Percentiles rank a stretch among this genome's conserved stretches.
Conservation (phyloP, 345 rosid species). For the Rubroshorea leprosula region DNA sequence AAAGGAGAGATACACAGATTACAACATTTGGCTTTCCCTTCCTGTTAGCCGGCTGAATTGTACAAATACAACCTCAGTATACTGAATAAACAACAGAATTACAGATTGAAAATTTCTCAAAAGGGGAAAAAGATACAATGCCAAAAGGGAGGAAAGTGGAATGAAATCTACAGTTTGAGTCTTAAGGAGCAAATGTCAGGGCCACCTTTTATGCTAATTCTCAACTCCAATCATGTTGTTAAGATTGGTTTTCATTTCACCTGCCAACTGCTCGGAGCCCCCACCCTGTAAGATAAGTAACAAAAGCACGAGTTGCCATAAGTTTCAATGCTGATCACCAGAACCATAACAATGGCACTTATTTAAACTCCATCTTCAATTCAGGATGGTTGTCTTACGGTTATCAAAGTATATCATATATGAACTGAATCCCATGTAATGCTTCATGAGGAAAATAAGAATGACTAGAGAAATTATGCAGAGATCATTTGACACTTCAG, state of each 20-base stretch:
- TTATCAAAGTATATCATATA: no score
- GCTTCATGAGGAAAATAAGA: no score
- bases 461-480: no score
- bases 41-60: constrained; percentile 29
- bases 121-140: neutral
- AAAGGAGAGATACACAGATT: constrained; percentile 16
- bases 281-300: no score
- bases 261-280: no score
- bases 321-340: no score
- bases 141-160: neutral
- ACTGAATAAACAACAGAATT: constrained; percentile 22
- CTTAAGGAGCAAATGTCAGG: constrained; percentile 19
- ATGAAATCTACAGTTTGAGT: constrained; percentile 30
- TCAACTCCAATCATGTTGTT: constrained; percentile 13
- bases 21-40: constrained; percentile 18
- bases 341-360: no score
- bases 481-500: no score
- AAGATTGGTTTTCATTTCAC: constrained; percentile 10
- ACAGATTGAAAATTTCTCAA: constrained; percentile 19
- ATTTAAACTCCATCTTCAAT: no score
- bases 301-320: no score
- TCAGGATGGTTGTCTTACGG: no score
- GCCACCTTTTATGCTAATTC: constrained; percentile 18
- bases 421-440: no score
- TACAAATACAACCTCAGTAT: constrained; percentile 29